A percentile compares a stretch with the other conserved stretches of the same genome.
Conservation (phyloP, 2,329 filamentous ascomycete species). For the Orbilia brochopaga region DNA sequence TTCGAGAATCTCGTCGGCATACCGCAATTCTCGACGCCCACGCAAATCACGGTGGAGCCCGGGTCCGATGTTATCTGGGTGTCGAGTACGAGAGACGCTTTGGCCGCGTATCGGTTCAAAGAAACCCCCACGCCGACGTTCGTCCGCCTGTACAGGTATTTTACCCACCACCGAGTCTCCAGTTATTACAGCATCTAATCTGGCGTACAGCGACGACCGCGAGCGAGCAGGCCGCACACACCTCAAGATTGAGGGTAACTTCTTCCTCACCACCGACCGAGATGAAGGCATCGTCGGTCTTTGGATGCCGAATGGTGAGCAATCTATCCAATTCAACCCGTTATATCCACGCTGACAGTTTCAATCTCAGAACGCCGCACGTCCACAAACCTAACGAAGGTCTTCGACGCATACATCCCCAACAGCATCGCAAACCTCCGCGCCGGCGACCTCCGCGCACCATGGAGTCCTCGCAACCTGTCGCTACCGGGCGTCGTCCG, state of each 20-base stretch:
- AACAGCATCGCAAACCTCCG: conserved; percentile 66
- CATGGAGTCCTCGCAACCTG: conserved; percentile 59
- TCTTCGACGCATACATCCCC: conserved; percentile 67
- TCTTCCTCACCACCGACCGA: conserved; percentile 53
- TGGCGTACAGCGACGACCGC: conserved; percentile 22
- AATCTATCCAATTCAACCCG: not conserved
- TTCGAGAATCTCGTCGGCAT: conserved; percentile 28
- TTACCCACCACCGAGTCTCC: not conserved
- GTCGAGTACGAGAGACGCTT: conserved; percentile 23
- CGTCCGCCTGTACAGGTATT: conserved; percentile 18
- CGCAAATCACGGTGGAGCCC: conserved; percentile 29
- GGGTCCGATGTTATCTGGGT: conserved; percentile 25
- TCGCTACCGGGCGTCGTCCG: conserved; percentile 57
- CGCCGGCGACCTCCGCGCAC: conserved; percentile 63
- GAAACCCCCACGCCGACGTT: conserved; percentile 18
- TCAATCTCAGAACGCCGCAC: conserved; percentile 42
- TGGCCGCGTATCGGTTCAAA: conserved; percentile 26
- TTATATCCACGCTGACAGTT: conserved; percentile 1
- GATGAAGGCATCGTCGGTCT: conserved; percentile 54
- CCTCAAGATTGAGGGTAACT: conserved; percentile 25
- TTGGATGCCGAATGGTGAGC: conserved; percentile 53
- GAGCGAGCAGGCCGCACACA: conserved; percentile 36
- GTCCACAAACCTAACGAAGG: conserved; percentile 53
- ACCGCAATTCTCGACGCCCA: conserved; percentile 19
- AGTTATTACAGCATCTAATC: not conserved